phyloP scores from a whole-genome alignment of 1,284 basidiomycete genomes.

The Hemileia vastatrix region DNA sequence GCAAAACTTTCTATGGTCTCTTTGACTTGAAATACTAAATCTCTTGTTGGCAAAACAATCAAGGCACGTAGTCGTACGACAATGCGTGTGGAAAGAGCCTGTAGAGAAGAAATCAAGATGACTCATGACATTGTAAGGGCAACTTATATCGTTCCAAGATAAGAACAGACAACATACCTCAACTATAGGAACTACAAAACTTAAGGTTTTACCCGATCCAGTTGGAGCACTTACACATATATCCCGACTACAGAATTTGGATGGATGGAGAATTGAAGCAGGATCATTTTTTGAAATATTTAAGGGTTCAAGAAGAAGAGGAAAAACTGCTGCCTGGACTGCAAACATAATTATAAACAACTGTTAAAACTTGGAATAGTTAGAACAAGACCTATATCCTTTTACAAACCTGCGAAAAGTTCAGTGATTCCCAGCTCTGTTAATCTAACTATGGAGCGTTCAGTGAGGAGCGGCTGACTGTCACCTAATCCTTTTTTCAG shows the following conservation, averaged over 20 bases:
- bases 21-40: slow-evolving; percentile 83
- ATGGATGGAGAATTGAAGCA: slow-evolving; percentile 54
- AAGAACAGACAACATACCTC: slow-evolving; percentile 53
- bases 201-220: slow-evolving; percentile 91
- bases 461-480: too few species aligned
- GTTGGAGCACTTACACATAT: slow-evolving; percentile 96
- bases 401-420: slow-evolving; percentile 69
- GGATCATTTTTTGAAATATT: slow-evolving; percentile 43
- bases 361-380: slow-evolving; percentile 10
- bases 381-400: slow-evolving; percentile 6
- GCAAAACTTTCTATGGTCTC: slow-evolving; percentile 78
- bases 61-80: slow-evolving; percentile 80
- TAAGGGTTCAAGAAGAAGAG: slow-evolving; percentile 56
- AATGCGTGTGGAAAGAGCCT: slow-evolving; percentile 63
- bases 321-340: slow-evolving; percentile 76
- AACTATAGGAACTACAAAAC: slow-evolving; percentile 83
- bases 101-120: neutral
- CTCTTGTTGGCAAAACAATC: slow-evolving; percentile 84
- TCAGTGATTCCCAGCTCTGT: slow-evolving; percentile 65
- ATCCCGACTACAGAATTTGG: slow-evolving; percentile 64
- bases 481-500: slow-evolving; percentile 46
- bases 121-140: neutral
- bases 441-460: slow-evolving; percentile 57
- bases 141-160: neutral
- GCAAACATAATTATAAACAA: slow-evolving; percentile 24